Percentiles rank a stretch among this genome's conserved stretches.
Conservation (phyloP, 2,329 filamentous ascomycete species). For the Colletotrichum tropicicola region DNA sequence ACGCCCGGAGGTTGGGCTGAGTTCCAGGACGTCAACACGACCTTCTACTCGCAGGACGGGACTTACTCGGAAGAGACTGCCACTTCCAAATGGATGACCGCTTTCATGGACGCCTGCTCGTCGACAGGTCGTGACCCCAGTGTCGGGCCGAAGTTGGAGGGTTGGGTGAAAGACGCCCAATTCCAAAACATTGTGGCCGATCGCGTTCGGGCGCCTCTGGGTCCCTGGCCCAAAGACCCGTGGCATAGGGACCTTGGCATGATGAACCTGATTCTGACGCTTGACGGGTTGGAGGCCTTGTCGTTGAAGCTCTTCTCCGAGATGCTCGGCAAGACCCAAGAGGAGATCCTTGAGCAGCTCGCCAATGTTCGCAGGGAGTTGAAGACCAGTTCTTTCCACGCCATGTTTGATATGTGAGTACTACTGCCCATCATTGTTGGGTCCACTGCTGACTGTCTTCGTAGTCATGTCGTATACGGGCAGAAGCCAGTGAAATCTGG, state of each 20-base stretch:
- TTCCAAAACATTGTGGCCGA: conserved; percentile 44
- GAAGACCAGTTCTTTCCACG: conserved; percentile 36
- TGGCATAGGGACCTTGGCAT: conserved; percentile 41
- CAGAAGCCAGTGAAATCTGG: no score
- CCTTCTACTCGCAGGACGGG: conserved; percentile 35
- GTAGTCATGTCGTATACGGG: conserved; percentile 30
- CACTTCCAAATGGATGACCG: conserved; percentile 31
- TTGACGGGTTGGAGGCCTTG: conserved; percentile 36
- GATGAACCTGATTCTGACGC: conserved; percentile 28
- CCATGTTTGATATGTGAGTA: conserved; percentile 36
- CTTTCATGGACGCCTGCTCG: conserved; percentile 34
- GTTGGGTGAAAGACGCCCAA: conserved; percentile 47
- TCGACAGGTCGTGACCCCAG: conserved; percentile 40
- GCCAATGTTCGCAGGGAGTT: conserved; percentile 40
- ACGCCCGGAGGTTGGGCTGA: conserved; percentile 44
- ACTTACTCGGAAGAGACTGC: conserved; percentile 21
- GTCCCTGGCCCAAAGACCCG: conserved; percentile 46
- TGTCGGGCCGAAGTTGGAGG: conserved; percentile 37
- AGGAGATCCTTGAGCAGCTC: conserved; percentile 38
- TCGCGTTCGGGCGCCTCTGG: conserved; percentile 41
- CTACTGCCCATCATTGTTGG: not conserved
- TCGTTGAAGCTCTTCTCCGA: conserved; percentile 39
- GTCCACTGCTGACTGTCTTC: not conserved
- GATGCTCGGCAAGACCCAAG: conserved; percentile 36
- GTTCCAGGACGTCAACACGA: conserved; percentile 35